A percentile compares a stretch with the other conserved stretches of the same genome.
Conservation (phyloP, 2,329 filamentous ascomycete species). For the Calcarisporium arbuscula region DNA sequence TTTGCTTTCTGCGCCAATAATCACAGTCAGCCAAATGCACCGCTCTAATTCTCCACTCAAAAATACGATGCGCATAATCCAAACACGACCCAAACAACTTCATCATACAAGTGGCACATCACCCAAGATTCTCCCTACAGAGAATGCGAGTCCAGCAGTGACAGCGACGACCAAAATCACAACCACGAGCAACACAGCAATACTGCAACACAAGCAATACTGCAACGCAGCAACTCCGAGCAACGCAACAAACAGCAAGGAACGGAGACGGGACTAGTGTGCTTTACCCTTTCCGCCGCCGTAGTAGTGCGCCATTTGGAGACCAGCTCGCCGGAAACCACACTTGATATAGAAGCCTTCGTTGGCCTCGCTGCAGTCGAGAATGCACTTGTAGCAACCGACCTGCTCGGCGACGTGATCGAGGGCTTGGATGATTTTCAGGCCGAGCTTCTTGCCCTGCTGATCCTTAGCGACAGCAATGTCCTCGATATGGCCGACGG, state of each 20-base stretch:
- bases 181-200: too few relatives aligned
- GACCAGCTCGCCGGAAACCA: slow-evolving; percentile 82
- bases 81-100: too few relatives aligned
- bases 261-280: slow-evolving; percentile 15
- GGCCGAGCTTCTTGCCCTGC: slow-evolving; percentile 92
- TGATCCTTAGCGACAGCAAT: slow-evolving; percentile 93
- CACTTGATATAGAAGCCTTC: slow-evolving; percentile 98
- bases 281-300: slow-evolving; percentile 48
- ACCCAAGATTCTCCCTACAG: too few relatives aligned
- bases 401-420: slow-evolving; percentile 82
- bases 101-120: too few relatives aligned
- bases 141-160: too few relatives aligned
- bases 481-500: slow-evolving; percentile 95
- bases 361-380: slow-evolving; percentile 94
- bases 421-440: slow-evolving; percentile 88
- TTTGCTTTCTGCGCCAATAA: slow-evolving; percentile 23
- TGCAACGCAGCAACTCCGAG: slow-evolving; percentile 1
- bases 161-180: too few relatives aligned
- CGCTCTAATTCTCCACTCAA: too few relatives aligned
- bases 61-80: too few relatives aligned
- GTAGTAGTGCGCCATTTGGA: slow-evolving; percentile 98
- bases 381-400: slow-evolving; percentile 94
- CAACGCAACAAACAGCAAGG: too few relatives aligned
- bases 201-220: too few relatives aligned
- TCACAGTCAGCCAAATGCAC: too few relatives aligned